phyloP scores from a whole-genome alignment of 768 basidiomycete species.

The Infundibulicybe gibba region DNA sequence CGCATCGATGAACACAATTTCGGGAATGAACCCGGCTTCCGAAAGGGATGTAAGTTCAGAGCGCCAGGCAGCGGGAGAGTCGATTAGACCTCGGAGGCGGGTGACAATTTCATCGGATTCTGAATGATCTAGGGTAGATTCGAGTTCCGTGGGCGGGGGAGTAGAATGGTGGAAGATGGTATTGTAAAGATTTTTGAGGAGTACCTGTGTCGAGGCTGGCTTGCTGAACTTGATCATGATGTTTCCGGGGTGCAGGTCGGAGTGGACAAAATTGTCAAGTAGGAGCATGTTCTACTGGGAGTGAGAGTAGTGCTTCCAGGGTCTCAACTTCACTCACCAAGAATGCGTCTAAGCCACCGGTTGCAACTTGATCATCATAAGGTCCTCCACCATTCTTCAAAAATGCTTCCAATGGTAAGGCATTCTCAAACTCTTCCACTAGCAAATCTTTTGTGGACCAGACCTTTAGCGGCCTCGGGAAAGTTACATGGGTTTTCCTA shows the following conservation, averaged over 20 bases:
- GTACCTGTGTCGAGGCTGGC: slow-evolving; percentile 65
- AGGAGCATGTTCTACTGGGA: slow-evolving; percentile 87
- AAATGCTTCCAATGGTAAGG: slow-evolving; percentile 84
- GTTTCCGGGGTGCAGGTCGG: slow-evolving; percentile 90
- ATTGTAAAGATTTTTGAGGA: slow-evolving; percentile 58
- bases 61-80: slow-evolving; percentile 67
- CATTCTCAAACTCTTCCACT: slow-evolving; percentile 92
- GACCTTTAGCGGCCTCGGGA: slow-evolving; percentile 80
- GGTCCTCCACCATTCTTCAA: slow-evolving; percentile 89
- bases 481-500: slow-evolving; percentile 78
- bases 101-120: slow-evolving; percentile 66
- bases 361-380: slow-evolving; percentile 86
- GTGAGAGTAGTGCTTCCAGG: slow-evolving; percentile 1
- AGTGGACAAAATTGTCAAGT: slow-evolving; percentile 95
- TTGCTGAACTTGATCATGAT: slow-evolving; percentile 97
- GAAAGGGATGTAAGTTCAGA: slow-evolving; percentile 60
- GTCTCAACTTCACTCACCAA: slow-evolving; percentile 51
- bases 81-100: slow-evolving; percentile 56
- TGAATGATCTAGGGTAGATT: slow-evolving; percentile 34
- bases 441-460: slow-evolving; percentile 83
- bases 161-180: slow-evolving; percentile 39
- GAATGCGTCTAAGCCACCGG: slow-evolving; percentile 92
- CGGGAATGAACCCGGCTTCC: slow-evolving; percentile 79
- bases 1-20: slow-evolving; percentile 95
- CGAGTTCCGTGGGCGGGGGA: slow-evolving; percentile 19